Evolutionary conservation across 805 yeast genomes (phyloP).

Genomic region (Ogataea paradorogensis): DNA sequence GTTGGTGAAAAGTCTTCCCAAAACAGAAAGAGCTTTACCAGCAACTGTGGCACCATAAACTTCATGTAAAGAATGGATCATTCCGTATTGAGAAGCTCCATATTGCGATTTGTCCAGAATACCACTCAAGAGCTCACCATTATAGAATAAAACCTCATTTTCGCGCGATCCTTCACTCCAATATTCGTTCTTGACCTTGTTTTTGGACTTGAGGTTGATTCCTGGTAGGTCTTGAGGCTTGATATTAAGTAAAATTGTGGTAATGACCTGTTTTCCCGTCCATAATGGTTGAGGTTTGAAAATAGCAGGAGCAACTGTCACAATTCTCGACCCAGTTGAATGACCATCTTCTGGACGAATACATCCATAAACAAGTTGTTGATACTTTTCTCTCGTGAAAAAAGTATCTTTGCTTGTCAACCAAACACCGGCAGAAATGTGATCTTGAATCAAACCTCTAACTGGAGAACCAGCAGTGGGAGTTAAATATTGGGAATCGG

Average conservation of each 20-base stretch:
- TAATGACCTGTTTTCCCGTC: constrained; percentile 97
- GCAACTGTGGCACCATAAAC: constrained; percentile 90
- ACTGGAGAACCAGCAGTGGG: constrained; percentile 98
- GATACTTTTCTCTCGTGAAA: constrained; percentile 87
- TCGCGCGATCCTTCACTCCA: constrained; percentile 88
- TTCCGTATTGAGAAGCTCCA: constrained; percentile 96
- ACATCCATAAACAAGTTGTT: constrained; percentile 90
- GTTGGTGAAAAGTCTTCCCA: constrained; percentile 92
- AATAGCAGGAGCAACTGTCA: constrained; percentile 87
- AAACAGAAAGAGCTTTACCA: constrained; percentile 84
- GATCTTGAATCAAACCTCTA: constrained; percentile 98
- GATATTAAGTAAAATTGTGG: constrained; percentile 86
- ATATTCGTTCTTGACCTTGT: constrained; percentile 90
- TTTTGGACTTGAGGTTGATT: constrained; percentile 74
- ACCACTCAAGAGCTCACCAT: constrained; percentile 90
- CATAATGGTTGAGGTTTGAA: constrained; percentile 85
- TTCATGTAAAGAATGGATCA: constrained; percentile 94
- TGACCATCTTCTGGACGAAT: constrained; percentile 98
- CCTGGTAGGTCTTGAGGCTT: constrained; percentile 90
- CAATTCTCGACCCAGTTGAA: constrained; percentile 60
- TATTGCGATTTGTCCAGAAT: constrained; percentile 96
- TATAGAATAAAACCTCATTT: constrained; percentile 77
- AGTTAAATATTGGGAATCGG: constrained; percentile 95
- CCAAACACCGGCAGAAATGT: constrained; percentile 99
- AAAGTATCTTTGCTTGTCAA: constrained; percentile 88